A percentile compares a stretch with the other conserved stretches of the same genome.
phyloP scores from a whole-genome alignment of 768 basidiomycete genomes.

The Hypholoma sublateritium region DNA sequence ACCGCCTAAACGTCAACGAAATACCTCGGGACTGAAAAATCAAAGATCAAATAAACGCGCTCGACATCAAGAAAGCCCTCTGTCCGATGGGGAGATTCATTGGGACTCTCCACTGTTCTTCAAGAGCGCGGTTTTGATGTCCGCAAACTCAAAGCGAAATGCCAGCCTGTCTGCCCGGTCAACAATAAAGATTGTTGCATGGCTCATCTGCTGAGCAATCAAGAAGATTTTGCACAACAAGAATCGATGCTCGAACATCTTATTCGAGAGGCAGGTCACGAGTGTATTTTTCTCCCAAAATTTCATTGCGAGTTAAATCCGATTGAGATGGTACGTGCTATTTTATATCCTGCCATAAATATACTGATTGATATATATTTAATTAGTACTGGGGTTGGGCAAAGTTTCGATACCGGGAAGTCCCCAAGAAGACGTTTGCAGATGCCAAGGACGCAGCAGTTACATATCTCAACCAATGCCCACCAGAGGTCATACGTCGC shows the following conservation, averaged over 20 bases:
- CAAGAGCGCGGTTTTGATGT: constrained; percentile 41
- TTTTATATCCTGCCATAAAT: too few species aligned
- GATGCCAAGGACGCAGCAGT: constrained; percentile 25
- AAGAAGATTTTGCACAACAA: constrained; percentile 40
- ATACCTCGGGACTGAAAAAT: too few species aligned
- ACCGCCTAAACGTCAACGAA: too few species aligned
- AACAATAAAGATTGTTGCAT: constrained; percentile 33
- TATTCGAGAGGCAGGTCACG: constrained; percentile 31
- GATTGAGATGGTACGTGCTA: constrained; percentile 38
- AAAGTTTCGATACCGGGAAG: constrained; percentile 33
- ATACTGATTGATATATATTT: too few species aligned
- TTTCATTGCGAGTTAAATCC: constrained; percentile 48
- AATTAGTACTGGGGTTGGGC: constrained; percentile 32
- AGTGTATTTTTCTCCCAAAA: constrained; percentile 41
- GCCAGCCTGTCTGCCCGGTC: constrained; percentile 33
- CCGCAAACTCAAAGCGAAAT: constrained; percentile 29
- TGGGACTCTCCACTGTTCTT: constrained; percentile 27
- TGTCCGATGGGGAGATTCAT: too few species aligned
- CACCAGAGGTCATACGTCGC: too few species aligned
- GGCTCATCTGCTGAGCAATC: constrained; percentile 33
- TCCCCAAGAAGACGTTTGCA: constrained; percentile 26
- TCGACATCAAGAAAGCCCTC: too few species aligned
- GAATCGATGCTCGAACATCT: constrained; percentile 29
- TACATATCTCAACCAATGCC: too few species aligned
- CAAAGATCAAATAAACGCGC: too few species aligned